phyloP scores from a whole-genome alignment of 164 flowering plant genomes.

The Echeveria elegans region DNA sequence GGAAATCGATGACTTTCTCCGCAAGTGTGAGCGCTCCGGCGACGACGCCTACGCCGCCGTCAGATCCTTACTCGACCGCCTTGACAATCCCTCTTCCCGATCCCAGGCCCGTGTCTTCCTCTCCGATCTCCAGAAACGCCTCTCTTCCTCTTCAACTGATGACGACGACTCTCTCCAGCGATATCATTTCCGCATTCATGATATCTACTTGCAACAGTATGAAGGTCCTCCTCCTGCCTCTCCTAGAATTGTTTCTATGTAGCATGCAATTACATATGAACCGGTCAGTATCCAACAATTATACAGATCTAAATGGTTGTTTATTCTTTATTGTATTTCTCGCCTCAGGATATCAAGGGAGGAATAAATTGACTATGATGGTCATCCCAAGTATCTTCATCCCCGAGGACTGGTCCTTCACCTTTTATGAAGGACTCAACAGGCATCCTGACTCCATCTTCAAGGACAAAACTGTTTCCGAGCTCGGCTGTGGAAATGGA shows the following conservation, averaged over 20 bases:
- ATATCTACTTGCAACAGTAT: slow-evolving; percentile 48
- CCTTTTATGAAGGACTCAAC: slow-evolving; percentile 91
- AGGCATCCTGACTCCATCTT: slow-evolving; percentile 84
- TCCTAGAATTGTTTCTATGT: too few relatives aligned
- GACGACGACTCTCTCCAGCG: slow-evolving; percentile 39
- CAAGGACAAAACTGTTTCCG: slow-evolving; percentile 81
- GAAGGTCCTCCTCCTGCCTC: slow-evolving; percentile 35
- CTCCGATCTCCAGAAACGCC: slow-evolving; percentile 50
- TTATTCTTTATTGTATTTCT: not conserved
- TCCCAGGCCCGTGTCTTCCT: slow-evolving; percentile 61
- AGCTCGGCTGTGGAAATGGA: slow-evolving; percentile 98
- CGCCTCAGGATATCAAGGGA: slow-evolving; percentile 45
- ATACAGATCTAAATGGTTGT: not conserved
- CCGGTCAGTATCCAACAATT: too few relatives aligned
- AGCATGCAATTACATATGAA: too few relatives aligned
- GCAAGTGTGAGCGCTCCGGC: slow-evolving; percentile 63
- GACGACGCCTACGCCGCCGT: slow-evolving; percentile 76
- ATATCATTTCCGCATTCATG: slow-evolving; percentile 79
- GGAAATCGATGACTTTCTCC: slow-evolving; percentile 49
- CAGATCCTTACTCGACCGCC: slow-evolving; percentile 60
- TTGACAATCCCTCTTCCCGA: slow-evolving; percentile 69
- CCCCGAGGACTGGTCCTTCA: slow-evolving; percentile 98
- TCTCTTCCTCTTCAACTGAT: slow-evolving; percentile 27
- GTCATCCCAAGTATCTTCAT: slow-evolving; percentile 92
- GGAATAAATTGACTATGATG: slow-evolving; percentile 79